These are phyloP conservation scores for Pichia cactophila DNA, from an alignment of 1,139 yeast species.

Conservation along the genomic window DNA sequence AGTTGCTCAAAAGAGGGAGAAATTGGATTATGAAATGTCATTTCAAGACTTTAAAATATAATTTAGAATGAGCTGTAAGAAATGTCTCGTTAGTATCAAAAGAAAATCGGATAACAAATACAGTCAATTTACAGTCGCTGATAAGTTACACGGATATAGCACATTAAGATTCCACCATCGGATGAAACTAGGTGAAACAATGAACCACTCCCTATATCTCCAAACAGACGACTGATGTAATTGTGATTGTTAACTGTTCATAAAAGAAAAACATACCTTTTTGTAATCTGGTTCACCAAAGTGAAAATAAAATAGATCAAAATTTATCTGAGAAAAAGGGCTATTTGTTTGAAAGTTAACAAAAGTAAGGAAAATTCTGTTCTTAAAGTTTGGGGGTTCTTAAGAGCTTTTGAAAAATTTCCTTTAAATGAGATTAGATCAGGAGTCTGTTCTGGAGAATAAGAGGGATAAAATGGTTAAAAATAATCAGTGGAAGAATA, in stretches of 20 bases:
- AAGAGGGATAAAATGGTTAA: slow-evolving; percentile 3
- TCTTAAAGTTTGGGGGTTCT: slow-evolving; percentile 11
- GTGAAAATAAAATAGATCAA: not conserved
- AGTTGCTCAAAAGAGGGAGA: slow-evolving; percentile 18
- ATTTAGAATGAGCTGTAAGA: not conserved
- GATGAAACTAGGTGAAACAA: not conserved
- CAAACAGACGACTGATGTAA: slow-evolving; percentile 10
- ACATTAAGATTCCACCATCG: not conserved
- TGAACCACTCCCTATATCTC: not conserved
- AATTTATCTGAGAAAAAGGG: not conserved
- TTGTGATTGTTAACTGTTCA: slow-evolving; percentile 1
- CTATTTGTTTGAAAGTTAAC: not conserved
- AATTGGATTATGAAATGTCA: slow-evolving; percentile 18
- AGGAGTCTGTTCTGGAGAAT: slow-evolving; percentile 17
- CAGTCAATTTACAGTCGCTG: not conserved
- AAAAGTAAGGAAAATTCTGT: slow-evolving; percentile 1
- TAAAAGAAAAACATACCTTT: slow-evolving; percentile 8
- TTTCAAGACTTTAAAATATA: not conserved
- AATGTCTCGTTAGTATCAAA: not conserved
- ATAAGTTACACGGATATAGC: not conserved
- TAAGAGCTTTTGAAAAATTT: slow-evolving; percentile 2
- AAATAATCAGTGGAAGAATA: slow-evolving; percentile 1
- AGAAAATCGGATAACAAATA: not conserved
- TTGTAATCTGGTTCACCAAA: not conserved
- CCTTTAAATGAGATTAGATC: slow-evolving; percentile 14